Conservation (phyloP, 129 eudicot genomes). For the Helichrysum umbraculigerum region DNA sequence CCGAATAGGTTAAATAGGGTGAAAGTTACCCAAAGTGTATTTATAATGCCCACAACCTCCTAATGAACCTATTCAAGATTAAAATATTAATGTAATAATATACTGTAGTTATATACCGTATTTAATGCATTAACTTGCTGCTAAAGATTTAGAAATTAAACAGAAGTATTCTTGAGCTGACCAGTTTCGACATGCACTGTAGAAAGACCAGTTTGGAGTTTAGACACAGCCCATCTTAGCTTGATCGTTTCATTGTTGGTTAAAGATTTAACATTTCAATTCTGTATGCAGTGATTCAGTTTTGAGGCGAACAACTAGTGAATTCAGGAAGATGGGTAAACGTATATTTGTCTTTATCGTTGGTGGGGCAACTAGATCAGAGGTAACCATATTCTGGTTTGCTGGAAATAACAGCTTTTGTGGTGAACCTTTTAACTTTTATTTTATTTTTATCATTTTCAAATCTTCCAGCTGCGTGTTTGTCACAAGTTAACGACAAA, state of each 20-base stretch:
- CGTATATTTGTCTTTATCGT: slow-evolving; percentile 87
- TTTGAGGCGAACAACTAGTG: slow-evolving; percentile 72
- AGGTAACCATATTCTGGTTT: slow-evolving; percentile 43
- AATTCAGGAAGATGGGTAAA: slow-evolving; percentile 78
- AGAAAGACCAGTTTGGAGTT: background rate
- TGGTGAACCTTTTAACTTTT: background rate
- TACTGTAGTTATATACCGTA: background rate
- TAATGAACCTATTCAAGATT: background rate
- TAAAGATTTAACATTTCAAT: slow-evolving; percentile 6
- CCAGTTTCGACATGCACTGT: background rate
- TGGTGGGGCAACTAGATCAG: slow-evolving; percentile 98
- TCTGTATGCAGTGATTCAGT: slow-evolving; percentile 62
- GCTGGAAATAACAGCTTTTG: background rate
- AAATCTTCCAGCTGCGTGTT: slow-evolving; percentile 59
- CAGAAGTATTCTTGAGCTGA: background rate
- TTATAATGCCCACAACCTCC: background rate
- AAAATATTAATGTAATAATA: background rate
- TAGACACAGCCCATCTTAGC: background rate
- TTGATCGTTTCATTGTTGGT: background rate
- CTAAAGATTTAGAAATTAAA: background rate
- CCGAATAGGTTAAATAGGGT: too few species aligned
- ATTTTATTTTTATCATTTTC: background rate
- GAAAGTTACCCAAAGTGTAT: background rate
- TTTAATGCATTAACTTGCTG: background rate
- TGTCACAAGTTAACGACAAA: slow-evolving; percentile 77